Base-by-base conservation (phyloP, 768 basidiomycete genomes). In the Xerocomellus chrysenteron region DNA sequence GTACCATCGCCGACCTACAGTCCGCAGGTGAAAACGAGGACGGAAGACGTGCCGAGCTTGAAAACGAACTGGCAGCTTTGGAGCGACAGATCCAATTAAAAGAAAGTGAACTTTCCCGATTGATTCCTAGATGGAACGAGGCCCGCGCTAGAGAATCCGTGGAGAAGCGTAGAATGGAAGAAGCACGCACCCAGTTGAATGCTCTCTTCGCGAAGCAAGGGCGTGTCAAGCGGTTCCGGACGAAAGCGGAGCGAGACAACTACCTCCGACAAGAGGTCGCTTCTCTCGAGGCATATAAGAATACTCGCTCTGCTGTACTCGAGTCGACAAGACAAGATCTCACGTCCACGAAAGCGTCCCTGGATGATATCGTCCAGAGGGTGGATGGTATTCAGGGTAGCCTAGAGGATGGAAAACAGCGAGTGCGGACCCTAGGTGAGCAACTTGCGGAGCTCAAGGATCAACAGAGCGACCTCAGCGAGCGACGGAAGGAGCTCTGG, bases 401-500 rank as follows among this genome's bases (percentile, higher is more conserved):
- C 60, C 78, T 87, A 3, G 84, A 90, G 42, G 88, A 91, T 56
- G 84, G 86, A 19, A 79, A 83, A 48, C 75, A 75, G 52, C 75
- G 80, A 45, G 77, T 81, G 53, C 79, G 78, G 61, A 80, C 82
- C n/a, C 65, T 92, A 17, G 74, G 73, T 5, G 88, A 90, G 44
- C 82, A 90, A 60, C 73, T 87, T 17, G 72, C 73, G 0, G 68
- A 68, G 54, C 69, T 92, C 47, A 90, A 86, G 70, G 86, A 89
- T 54, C 76, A 88, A 65, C 81, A 87, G 60, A 79, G 78, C 26
- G 87, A 84, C 49, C 73, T 88, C 67, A 80, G 75, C 43, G 96
- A 98, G 73, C 81, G 84, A 70, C 76, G 94, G 63, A 97, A 96
- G 79, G 94, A 96, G 50, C 70, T 93, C 33, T 98, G 97, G 96